Evolutionary conservation across 2,329 filamentous ascomycete species (phyloP).

Genomic region (Chaetomium globosum): DNA sequence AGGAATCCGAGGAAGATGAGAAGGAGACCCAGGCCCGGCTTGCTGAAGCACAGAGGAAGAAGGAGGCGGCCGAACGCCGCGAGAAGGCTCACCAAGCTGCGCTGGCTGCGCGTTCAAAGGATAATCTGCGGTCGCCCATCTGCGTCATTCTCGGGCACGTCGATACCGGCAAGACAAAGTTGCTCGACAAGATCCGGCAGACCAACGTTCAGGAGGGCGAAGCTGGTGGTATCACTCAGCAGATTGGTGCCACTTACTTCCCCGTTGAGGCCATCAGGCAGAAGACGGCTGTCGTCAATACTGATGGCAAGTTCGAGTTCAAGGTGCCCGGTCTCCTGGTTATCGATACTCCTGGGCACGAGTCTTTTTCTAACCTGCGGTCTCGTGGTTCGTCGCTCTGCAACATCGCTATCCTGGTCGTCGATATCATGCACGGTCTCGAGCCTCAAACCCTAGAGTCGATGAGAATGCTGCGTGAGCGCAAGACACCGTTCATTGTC

Average conservation of each 20-base stretch:
- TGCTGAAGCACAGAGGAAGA: constrained; percentile 77
- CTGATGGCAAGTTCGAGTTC: constrained; percentile 87
- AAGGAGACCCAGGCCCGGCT: constrained; percentile 71
- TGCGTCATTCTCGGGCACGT: constrained; percentile 99
- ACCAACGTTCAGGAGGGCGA: constrained; percentile 99
- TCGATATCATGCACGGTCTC: constrained; percentile 99
- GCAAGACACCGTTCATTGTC: constrained; percentile 97
- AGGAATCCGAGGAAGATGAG: constrained; percentile 71
- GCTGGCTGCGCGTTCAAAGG: constrained; percentile 84
- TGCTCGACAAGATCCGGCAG: constrained; percentile 96
- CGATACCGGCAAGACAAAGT: constrained; percentile 99
- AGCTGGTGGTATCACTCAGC: constrained; percentile 98
- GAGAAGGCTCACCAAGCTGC: constrained; percentile 91
- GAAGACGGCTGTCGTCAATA: constrained; percentile 93
- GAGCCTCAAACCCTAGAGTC: constrained; percentile 97
- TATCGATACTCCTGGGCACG: constrained; percentile 98
- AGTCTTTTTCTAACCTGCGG: constrained; percentile 98
- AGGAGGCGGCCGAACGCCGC: constrained; percentile 83
- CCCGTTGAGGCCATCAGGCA: constrained; percentile 88
- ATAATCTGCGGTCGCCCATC: constrained; percentile 94
- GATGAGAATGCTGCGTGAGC: constrained; percentile 88
- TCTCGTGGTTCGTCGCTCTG: constrained; percentile 97
- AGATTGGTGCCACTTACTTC: constrained; percentile 99
- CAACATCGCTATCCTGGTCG: constrained; percentile 98
- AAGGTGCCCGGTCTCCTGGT: constrained; percentile 95